Conservation (phyloP, 2,329 filamentous ascomycete species). For the Epichloe baconii region DNA sequence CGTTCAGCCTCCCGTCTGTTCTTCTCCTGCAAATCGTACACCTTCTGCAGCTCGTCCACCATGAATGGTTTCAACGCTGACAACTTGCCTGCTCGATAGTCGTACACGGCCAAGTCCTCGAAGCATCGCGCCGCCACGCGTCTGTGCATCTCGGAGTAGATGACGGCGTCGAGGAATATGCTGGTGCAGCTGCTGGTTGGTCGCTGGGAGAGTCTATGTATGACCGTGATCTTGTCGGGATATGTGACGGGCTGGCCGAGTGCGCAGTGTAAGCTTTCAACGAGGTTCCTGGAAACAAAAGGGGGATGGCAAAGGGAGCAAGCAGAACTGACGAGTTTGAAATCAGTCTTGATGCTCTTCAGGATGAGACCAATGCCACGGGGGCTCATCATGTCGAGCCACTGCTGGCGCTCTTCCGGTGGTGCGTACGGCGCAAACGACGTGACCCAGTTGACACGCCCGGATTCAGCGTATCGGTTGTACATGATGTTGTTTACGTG, state of each 20-base stretch:
- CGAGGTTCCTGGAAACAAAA: too few species aligned
- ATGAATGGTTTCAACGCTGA: slow-evolving; percentile 28
- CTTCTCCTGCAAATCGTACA: slow-evolving; percentile 22
- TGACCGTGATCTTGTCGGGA: slow-evolving; percentile 70
- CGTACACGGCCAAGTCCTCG: slow-evolving; percentile 33
- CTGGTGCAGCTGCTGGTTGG: slow-evolving; percentile 31
- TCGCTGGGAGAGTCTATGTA: slow-evolving; percentile 56
- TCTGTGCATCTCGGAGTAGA: slow-evolving; percentile 64
- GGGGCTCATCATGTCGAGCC: slow-evolving; percentile 57
- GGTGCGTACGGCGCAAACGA: slow-evolving; percentile 55
- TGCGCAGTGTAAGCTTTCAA: too few species aligned
- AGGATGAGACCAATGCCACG: slow-evolving; percentile 61
- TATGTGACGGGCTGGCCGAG: slow-evolving; percentile 59
- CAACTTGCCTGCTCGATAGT: slow-evolving; percentile 22
- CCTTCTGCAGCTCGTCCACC: slow-evolving; percentile 22
- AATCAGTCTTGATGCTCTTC: slow-evolving; percentile 67
- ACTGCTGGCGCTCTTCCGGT: slow-evolving; percentile 45
- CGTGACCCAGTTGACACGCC: slow-evolving; percentile 63
- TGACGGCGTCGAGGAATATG: slow-evolving; percentile 46
- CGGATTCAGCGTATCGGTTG: slow-evolving; percentile 70
- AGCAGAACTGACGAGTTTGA: slow-evolving; percentile 61
- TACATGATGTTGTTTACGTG: slow-evolving; percentile 86
- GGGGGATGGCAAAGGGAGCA: background rate
- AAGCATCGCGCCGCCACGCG: slow-evolving; percentile 59
- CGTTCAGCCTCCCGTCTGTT: slow-evolving; percentile 8